Conservation (phyloP, 2,329 filamentous ascomycete genomes). For the Microdochium nivale region DNA sequence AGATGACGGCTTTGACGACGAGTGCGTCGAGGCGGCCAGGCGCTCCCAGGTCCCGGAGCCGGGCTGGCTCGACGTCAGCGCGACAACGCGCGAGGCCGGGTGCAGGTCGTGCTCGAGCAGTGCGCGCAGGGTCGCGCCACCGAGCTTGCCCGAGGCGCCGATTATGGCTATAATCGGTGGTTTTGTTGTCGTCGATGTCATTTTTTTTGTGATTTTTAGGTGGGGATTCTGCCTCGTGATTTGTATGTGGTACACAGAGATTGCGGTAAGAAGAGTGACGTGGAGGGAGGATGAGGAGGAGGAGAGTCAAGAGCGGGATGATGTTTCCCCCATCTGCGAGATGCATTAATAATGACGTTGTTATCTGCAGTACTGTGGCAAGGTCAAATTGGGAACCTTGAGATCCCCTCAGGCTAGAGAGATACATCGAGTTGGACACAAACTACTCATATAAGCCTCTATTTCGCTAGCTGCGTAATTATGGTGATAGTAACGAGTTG, state of each 20-base stretch:
- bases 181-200: neutral
- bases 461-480: too few relatives aligned
- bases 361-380: neutral
- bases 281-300: neutral
- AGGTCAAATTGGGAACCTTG: too few relatives aligned
- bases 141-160: slow-evolving; percentile 44
- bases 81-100: slow-evolving; percentile 13
- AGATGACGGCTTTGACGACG: neutral
- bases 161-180: slow-evolving; percentile 32
- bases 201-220: neutral
- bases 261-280: neutral
- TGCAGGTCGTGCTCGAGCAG: slow-evolving; percentile 29
- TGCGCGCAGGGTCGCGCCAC: slow-evolving; percentile 38
- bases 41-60: slow-evolving; percentile 28
- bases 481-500: too few relatives aligned
- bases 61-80: slow-evolving; percentile 30
- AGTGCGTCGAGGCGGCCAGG: slow-evolving; percentile 16
- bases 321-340: neutral
- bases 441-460: too few relatives aligned
- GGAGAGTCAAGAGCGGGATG: neutral
- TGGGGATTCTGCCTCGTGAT: neutral
- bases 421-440: too few relatives aligned
- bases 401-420: too few relatives aligned
- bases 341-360: neutral
- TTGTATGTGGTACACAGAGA: too few relatives aligned